phyloP scores from a whole-genome alignment of 2,329 filamentous ascomycete species.

The Ceratocystis smalleyi region DNA sequence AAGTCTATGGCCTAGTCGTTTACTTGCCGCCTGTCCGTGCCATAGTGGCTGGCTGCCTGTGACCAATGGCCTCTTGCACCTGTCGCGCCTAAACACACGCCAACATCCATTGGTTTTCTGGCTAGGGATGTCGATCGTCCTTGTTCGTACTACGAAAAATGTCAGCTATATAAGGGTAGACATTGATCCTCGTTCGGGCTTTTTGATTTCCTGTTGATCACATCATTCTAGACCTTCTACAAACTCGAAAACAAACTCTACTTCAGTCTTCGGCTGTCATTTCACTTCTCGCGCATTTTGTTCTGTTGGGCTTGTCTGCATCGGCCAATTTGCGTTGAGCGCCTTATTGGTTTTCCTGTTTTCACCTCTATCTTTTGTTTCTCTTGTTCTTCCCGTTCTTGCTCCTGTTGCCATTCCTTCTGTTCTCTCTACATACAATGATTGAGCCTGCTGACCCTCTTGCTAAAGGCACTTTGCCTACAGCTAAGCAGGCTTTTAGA shows the following conservation, averaged over 20 bases:
- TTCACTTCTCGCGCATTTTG: background rate
- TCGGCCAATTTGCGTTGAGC: background rate
- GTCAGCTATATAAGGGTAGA: background rate
- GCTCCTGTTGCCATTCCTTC: background rate
- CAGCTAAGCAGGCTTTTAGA: slow-evolving; percentile 45
- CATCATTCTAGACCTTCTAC: background rate
- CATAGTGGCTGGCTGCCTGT: background rate
- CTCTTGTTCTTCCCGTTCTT: slow-evolving; percentile 11
- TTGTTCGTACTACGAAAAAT: background rate
- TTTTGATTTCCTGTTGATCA: slow-evolving; percentile 2
- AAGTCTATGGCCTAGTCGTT: background rate
- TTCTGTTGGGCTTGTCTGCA: background rate
- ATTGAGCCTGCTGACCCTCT: slow-evolving; percentile 47
- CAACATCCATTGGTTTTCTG: background rate
- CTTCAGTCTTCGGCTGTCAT: background rate
- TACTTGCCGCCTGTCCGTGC: background rate
- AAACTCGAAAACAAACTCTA: background rate
- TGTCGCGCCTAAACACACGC: background rate
- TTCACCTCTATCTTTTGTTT: background rate
- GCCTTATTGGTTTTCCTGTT: background rate
- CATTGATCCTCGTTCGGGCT: background rate
- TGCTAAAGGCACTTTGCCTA: slow-evolving; percentile 47
- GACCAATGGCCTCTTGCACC: background rate
- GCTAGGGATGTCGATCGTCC: background rate
- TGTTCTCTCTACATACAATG: background rate